Percentiles rank a stretch among this genome's conserved stretches.
Evolutionary conservation across 1,284 basidiomycete species (phyloP).

Genomic region (Phellopilus nigrolimitatus): DNA sequence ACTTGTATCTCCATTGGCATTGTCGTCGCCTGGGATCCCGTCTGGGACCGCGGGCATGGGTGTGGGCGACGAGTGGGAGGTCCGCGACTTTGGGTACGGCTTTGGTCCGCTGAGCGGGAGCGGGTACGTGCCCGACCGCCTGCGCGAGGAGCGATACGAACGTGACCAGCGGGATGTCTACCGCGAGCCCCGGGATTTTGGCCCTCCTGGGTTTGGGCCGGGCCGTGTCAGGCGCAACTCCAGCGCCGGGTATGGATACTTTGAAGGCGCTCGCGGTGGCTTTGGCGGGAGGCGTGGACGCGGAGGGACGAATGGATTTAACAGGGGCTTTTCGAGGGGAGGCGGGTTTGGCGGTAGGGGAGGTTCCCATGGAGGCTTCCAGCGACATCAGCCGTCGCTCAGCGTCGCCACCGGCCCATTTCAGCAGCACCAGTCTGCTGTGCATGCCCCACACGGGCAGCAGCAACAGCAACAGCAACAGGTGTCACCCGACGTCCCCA

Average conservation of each 20-base stretch:
- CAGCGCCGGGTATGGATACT: slow-evolving; percentile 15
- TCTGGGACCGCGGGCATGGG: slow-evolving; percentile 12
- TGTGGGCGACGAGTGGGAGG: slow-evolving; percentile 43
- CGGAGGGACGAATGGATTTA: slow-evolving; percentile 24
- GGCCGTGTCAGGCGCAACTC: slow-evolving; percentile 12
- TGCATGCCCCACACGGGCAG: not conserved
- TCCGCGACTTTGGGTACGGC: slow-evolving; percentile 58
- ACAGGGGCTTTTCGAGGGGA: slow-evolving; percentile 32
- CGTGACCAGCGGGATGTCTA: slow-evolving; percentile 24
- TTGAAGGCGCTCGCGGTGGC: slow-evolving; percentile 30
- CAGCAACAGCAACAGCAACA: slow-evolving; percentile 9
- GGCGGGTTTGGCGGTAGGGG: slow-evolving; percentile 26
- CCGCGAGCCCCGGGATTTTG: slow-evolving; percentile 13
- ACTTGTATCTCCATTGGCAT: slow-evolving; percentile 21
- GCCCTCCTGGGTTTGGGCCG: not conserved
- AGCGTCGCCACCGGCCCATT: slow-evolving; percentile 15
- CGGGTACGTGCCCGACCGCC: slow-evolving; percentile 29
- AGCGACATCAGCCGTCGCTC: slow-evolving; percentile 16
- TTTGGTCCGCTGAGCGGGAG: slow-evolving; percentile 42
- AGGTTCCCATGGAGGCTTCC: slow-evolving; percentile 8
- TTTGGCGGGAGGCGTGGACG: slow-evolving; percentile 21
- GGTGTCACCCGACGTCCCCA: slow-evolving; percentile 13
- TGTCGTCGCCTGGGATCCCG: slow-evolving; percentile 21
- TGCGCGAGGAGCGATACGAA: slow-evolving; percentile 29
- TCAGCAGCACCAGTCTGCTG: slow-evolving; percentile 8